Evolutionary conservation across 805 yeast species (phyloP).

Genomic region (Hermanozyma aechmeae): DNA sequence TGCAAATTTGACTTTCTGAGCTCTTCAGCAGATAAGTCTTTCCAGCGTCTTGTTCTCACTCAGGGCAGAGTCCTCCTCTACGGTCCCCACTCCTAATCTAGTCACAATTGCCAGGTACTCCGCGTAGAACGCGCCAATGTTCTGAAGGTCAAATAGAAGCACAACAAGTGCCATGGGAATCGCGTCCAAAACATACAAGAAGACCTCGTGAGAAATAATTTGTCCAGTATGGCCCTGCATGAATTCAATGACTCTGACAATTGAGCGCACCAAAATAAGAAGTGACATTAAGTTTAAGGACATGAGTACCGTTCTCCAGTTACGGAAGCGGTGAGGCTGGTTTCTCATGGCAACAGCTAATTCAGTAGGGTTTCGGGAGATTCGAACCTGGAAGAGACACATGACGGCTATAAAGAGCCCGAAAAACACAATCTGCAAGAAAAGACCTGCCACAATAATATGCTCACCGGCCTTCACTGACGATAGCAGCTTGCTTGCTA

Average conservation of each 20-base stretch:
- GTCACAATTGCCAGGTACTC: too few relatives aligned
- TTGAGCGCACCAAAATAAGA: constrained; percentile 19
- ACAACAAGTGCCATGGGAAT: constrained; percentile 10
- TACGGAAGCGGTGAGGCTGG: constrained; percentile 1
- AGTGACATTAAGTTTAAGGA: constrained; percentile 5
- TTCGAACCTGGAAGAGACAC: constrained; percentile 5
- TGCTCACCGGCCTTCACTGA: constrained; percentile 8
- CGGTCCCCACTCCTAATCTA: too few relatives aligned
- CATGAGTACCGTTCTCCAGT: constrained; percentile 4
- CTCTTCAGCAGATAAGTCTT: too few relatives aligned
- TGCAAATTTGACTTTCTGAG: too few relatives aligned
- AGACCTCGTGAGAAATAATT: constrained; percentile 15
- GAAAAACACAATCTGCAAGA: constrained; percentile 19
- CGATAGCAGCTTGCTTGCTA: constrained; percentile 4
- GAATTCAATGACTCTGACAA: constrained; percentile 20
- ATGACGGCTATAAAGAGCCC: constrained; percentile 15
- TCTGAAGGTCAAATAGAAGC: too few relatives aligned
- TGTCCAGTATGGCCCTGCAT: constrained; percentile 18
- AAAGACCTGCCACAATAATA: constrained; percentile 18
- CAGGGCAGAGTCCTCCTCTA: too few relatives aligned
- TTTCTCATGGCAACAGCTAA: neutral
- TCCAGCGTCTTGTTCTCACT: too few relatives aligned
- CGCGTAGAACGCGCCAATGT: too few relatives aligned
- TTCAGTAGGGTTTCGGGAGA: neutral
- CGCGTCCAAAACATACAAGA: constrained; percentile 18